A percentile compares a stretch with the other conserved stretches of the same genome.
Evolutionary conservation across 306 rosid species (phyloP).

Genomic region (Sphenostylis stenocarpa): DNA sequence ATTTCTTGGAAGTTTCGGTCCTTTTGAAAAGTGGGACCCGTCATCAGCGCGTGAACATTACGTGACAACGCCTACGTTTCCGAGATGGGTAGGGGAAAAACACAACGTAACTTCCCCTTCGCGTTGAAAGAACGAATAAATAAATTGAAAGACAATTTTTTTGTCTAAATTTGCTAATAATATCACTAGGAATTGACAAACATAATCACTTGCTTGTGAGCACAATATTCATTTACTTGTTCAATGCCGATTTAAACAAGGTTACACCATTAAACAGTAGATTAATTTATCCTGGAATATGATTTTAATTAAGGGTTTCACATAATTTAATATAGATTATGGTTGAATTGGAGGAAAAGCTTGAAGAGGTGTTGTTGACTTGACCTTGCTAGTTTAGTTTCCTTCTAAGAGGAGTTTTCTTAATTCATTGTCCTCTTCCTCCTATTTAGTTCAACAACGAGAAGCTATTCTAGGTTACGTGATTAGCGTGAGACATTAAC

Average conservation of each 20-base stretch:
- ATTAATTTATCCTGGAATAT: background rate
- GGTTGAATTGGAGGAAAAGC: background rate
- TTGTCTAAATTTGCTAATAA: background rate
- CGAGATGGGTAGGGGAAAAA: constrained; percentile 9
- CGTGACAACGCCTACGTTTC: background rate
- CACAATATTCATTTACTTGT: background rate
- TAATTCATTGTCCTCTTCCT: constrained; percentile 11
- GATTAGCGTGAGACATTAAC: constrained; percentile 25
- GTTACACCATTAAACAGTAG: background rate
- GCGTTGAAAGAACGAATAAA: background rate
- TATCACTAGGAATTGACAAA: background rate
- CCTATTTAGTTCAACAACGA: constrained; percentile 20
- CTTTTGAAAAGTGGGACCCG: background rate
- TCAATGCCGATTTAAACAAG: background rate
- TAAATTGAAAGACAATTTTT: background rate
- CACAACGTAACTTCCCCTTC: background rate
- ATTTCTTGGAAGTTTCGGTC: constrained; percentile 19
- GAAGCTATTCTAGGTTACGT: constrained; percentile 16
- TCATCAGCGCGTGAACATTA: background rate
- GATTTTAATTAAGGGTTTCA: background rate
- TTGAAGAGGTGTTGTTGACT: constrained; percentile 26
- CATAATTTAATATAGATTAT: background rate
- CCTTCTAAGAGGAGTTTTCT: background rate
- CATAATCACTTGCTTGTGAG: background rate
- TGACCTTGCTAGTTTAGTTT: constrained; percentile 27